Base-by-base conservation (phyloP, 2,329 filamentous ascomycete genomes). In the Corynespora cassiicola region DNA sequence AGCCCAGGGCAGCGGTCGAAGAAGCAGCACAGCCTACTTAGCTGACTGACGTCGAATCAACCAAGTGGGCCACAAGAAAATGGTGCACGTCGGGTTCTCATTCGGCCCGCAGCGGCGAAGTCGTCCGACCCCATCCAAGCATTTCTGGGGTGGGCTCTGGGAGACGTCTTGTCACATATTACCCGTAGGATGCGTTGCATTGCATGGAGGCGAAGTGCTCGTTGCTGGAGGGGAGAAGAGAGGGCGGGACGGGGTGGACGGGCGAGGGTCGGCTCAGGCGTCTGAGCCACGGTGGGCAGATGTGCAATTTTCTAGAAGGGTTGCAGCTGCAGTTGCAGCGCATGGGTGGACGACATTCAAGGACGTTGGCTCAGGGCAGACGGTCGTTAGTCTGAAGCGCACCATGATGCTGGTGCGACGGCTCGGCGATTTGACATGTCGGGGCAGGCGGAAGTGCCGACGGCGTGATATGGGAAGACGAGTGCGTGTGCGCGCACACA, bases 171-270 rank as follows among this genome's bases (percentile, higher is more conserved):
- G 21, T 35, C 11, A 17, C 20, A 34, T 28, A 39, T 52, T 48
- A 51, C 28, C 43, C 39, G 50, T 33, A 40, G 31, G 43, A 47
- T 57, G 59, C 52, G 56, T 64, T 61, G 61, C 62, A 64, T 66
- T 47, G 63, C 65, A 64, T 61, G 37, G 39, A n/a, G n/a, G n/a
- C n/a, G n/a, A n/a, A n/a, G n/a, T n/a, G n/a, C n/a, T n/a, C n/a
- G n/a, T n/a, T n/a, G n/a, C n/a, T n/a, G n/a, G n/a, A n/a, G n/a
- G n/a, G n/a, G n/a, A n/a, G n/a, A n/a, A n/a, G n/a, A n/a, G n/a
- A n/a, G n/a, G n/a, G n/a, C n/a, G n/a, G n/a, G n/a, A n/a, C n/a
- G n/a, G n/a, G n/a, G n/a, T n/a, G n/a, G n/a, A n/a, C n/a, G n/a
- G n/a, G n/a, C n/a, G n/a, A n/a, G n/a, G n/a, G 17, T 7, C n/a